These are phyloP conservation scores for Fomitopsis palustris DNA, from an alignment of 1,284 basidiomycete species.

Conservation along the genomic window DNA sequence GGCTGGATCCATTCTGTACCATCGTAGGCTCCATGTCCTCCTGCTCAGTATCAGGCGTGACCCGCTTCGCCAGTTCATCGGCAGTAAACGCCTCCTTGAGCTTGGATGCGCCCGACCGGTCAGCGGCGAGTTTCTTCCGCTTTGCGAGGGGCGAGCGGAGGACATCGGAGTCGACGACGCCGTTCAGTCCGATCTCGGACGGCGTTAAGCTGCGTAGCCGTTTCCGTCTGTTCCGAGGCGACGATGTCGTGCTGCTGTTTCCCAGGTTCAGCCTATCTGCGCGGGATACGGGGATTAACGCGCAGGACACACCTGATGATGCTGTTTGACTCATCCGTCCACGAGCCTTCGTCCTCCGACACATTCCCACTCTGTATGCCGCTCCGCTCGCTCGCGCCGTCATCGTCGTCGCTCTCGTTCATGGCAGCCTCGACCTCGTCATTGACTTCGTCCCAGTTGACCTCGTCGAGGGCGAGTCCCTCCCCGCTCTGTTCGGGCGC, in stretches of 20 bases:
- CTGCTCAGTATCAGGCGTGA: constrained; percentile 11
- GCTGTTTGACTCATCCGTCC: constrained; percentile 44
- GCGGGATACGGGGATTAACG: constrained; percentile 1
- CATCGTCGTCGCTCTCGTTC: constrained; percentile 76
- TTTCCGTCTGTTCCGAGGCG: constrained; percentile 55
- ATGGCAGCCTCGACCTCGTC: constrained; percentile 86
- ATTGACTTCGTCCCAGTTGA: constrained; percentile 79
- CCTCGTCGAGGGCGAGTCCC: constrained; percentile 46
- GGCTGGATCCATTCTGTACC: constrained; percentile 25
- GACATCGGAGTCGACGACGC: constrained; percentile 31
- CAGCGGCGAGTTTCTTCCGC: constrained; percentile 66
- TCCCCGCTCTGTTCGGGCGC: constrained; percentile 13
- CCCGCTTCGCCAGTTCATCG: constrained; percentile 43
- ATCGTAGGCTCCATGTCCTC: background rate
- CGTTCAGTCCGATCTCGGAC: constrained; percentile 45
- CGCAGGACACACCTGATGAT: constrained; percentile 38
- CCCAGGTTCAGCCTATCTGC: constrained; percentile 1
- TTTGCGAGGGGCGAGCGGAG: constrained; percentile 72
- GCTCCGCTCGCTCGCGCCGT: constrained; percentile 33
- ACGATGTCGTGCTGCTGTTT: constrained; percentile 39
- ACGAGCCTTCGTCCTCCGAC: constrained; percentile 43
- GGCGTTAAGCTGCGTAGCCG: constrained; percentile 69
- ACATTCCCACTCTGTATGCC: constrained; percentile 37
- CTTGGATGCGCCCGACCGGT: constrained; percentile 58
- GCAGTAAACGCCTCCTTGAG: constrained; percentile 65